Evolutionary conservation across 2,329 filamentous ascomycete genomes (phyloP).

Genomic region (Cryoendolithus antarcticus): DNA sequence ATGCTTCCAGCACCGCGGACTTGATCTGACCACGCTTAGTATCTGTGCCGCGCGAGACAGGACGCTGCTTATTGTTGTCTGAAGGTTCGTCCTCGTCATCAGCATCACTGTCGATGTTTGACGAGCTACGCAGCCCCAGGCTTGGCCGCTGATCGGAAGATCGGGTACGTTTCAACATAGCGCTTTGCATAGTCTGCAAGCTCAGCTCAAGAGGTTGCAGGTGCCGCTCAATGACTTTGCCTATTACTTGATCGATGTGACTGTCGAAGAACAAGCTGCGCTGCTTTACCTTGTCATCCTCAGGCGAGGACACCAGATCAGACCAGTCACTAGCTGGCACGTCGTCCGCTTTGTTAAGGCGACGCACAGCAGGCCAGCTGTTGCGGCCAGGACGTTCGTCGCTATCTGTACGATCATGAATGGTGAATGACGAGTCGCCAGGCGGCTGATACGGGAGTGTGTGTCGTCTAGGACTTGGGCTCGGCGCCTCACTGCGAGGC

Average conservation of each 20-base stretch:
- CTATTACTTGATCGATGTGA: constrained; percentile 77
- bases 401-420: constrained; percentile 20
- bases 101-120: constrained; percentile 70
- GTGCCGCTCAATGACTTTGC: constrained; percentile 60
- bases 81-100: constrained; percentile 64
- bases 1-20: constrained; percentile 46
- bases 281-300: constrained; percentile 70
- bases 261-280: constrained; percentile 82
- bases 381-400: constrained; percentile 31
- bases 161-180: constrained; percentile 43
- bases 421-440: constrained; percentile 22
- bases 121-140: constrained; percentile 15
- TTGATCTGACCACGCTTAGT: constrained; percentile 70
- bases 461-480: constrained; percentile 46
- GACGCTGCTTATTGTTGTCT: constrained; percentile 51
- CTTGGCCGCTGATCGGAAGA: constrained; percentile 41
- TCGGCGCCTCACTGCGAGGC: constrained; percentile 56
- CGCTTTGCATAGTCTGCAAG: constrained; percentile 57
- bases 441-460: constrained; percentile 5
- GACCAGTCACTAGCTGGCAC: constrained; percentile 84
- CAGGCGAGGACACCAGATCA: constrained; percentile 66
- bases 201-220: constrained; percentile 70
- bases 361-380: constrained; percentile 18
- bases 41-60: constrained; percentile 66
- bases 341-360: constrained; percentile 52